Base-by-base conservation (phyloP, 2,329 filamentous ascomycete species). In the Diplocarpon rosae region DNA sequence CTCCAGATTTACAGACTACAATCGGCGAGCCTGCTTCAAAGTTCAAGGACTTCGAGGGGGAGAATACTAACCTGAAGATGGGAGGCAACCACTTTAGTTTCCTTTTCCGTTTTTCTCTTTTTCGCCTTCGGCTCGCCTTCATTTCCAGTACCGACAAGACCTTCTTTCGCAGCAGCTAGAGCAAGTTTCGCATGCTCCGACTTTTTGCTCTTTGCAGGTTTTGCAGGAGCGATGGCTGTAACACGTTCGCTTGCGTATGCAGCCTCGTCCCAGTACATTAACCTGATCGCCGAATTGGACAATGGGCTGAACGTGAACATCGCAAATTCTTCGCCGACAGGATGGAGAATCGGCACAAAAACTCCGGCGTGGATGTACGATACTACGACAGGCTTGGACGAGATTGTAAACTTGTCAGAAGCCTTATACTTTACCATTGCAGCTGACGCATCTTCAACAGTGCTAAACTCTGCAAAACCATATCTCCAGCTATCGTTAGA, bases 351-450 rank as follows among this genome's bases (percentile, higher is more conserved):
- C 0, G 83, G 85, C 11, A 89, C 76, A 57, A 93, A 92, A 2
- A 92, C 85, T 5, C 85, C 85, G n/a, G 84, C 77, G 52, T 92
- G 85, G 32, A 89, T 88, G 53, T 83, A 87, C 35, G 76, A 82
- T 17, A 86, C 71, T 10, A 75, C 71, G 13, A 87, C 82, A 0
- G 79, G 75, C 52, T 78, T 81, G 2, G 81, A 85, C 0, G 80
- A 80, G 49, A 92, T 85, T 2, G 81, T 87, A 56, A 90, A 90
- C 39, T 79, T 82, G 10, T 85, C 76, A 24, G 80, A 77, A 29
- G 79, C 80, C 32, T 77, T 76, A 54, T 83, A 82, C 53, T 86
- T 85, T 16, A 73, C 70, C 58, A 89, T 66, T 3, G 86, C 86
- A 16, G 79, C 81, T 60, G 80, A 73, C 2, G 86, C 84, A 61